Conservation (phyloP, 192 early-diverging fungal species). For the Cetraspora pellucida region DNA sequence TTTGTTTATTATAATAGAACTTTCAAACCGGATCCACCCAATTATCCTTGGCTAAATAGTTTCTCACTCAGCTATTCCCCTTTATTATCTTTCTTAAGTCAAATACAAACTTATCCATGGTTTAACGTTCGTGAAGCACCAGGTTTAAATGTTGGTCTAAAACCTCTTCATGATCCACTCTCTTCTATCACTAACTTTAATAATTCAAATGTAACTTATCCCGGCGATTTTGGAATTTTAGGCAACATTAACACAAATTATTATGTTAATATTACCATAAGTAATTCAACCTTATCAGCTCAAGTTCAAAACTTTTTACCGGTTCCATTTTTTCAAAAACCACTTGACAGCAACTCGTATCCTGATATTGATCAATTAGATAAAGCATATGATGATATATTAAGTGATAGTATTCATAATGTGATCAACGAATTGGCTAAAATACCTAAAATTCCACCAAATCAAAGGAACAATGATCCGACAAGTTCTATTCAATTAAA, state of each 20-base stretch:
- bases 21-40: too few species aligned
- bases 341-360: neutral
- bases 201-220: neutral
- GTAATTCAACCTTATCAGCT: neutral
- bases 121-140: neutral
- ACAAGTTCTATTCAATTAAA: constrained; percentile 15
- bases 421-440: constrained; percentile 43
- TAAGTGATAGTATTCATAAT: constrained; percentile 43
- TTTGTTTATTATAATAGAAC: too few species aligned
- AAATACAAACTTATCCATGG: neutral
- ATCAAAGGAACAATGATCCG: constrained; percentile 35
- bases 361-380: neutral
- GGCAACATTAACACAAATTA: constrained; percentile 44
- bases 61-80: neutral
- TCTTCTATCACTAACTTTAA: constrained; percentile 23
- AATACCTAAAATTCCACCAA: constrained; percentile 51
- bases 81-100: neutral
- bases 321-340: constrained; percentile 49
- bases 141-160: neutral
- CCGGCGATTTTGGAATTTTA: constrained; percentile 37
- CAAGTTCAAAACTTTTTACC: constrained; percentile 40
- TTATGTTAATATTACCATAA: constrained; percentile 42
- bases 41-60: neutral
- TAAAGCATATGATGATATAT: constrained; percentile 46
- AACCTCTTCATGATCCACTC: constrained; percentile 42